phyloP scores from a whole-genome alignment of 192 early-diverging fungal genomes.

The Oehlia diaphana region DNA sequence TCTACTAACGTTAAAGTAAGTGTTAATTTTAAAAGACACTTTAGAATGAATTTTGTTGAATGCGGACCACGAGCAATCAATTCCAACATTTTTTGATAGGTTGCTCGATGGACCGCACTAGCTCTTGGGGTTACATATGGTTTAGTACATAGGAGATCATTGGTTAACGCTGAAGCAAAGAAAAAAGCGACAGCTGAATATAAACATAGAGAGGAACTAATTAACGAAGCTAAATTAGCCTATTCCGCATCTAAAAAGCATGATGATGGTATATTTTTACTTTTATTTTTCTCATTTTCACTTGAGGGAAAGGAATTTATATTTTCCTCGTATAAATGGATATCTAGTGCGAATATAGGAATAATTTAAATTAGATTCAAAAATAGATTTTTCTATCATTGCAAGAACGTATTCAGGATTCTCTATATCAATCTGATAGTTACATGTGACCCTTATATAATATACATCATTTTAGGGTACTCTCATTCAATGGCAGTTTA shows the following conservation, averaged over 20 bases:
- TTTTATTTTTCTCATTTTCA: background rate
- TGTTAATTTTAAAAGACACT: background rate
- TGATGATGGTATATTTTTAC: constrained; percentile 5
- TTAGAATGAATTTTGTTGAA: background rate
- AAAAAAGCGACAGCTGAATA: constrained; percentile 3
- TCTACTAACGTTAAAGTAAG: background rate
- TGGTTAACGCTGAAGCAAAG: constrained; percentile 9
- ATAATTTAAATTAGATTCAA: background rate
- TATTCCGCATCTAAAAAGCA: constrained; percentile 2
- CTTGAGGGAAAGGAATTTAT: background rate
- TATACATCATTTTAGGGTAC: too few species aligned
- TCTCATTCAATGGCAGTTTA: too few species aligned
- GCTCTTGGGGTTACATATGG: constrained; percentile 21
- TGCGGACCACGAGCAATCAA: background rate
- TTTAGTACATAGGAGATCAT: background rate
- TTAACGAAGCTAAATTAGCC: constrained; percentile 25
- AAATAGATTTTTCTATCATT: background rate
- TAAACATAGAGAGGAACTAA: constrained; percentile 27
- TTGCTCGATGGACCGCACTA: constrained; percentile 27
- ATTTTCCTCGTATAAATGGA: background rate
- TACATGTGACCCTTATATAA: too few species aligned
- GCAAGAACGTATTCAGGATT: too few species aligned
- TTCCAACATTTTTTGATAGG: constrained; percentile 1
- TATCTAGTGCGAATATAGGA: too few species aligned
- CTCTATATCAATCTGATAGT: too few species aligned